Conservation (phyloP, 768 basidiomycete genomes). For the Rhodotorula taiwanensis region DNA sequence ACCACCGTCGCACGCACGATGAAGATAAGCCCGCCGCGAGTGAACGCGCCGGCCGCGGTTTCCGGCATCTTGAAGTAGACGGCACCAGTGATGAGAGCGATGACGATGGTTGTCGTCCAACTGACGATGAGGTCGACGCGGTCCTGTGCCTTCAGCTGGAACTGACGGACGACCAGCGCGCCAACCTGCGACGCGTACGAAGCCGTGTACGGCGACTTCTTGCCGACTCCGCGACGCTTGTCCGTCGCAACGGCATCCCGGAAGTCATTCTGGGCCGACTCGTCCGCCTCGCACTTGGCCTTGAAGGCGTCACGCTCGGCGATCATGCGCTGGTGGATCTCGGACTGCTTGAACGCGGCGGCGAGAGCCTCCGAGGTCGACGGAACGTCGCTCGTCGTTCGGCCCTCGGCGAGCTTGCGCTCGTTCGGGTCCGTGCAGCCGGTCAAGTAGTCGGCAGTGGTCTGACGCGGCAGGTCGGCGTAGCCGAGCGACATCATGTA, state of each 20-base stretch:
- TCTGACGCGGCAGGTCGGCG: conserved; percentile 46
- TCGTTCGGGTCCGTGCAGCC: conserved; percentile 67
- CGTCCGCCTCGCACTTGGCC: conserved; percentile 55
- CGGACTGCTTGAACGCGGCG: conserved; percentile 55
- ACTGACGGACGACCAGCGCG: conserved; percentile 64
- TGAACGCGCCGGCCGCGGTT: conserved; percentile 75
- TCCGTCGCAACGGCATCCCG: conserved; percentile 65
- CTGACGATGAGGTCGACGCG: conserved; percentile 68
- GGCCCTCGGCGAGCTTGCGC: conserved; percentile 65
- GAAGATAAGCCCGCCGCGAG: conserved; percentile 77
- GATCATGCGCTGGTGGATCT: conserved; percentile 49
- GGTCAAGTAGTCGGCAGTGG: conserved; percentile 49
- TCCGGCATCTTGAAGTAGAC: conserved; percentile 62
- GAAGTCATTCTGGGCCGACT: conserved; percentile 60
- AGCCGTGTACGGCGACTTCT: conserved; percentile 74
- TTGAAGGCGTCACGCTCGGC: conserved; percentile 56
- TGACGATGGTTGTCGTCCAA: conserved; percentile 56
- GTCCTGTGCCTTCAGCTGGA: conserved; percentile 59
- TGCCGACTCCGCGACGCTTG: conserved; percentile 64
- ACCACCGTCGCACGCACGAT: conserved; percentile 43
- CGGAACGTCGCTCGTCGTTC: conserved; percentile 56
- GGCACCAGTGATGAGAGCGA: conserved; percentile 43
- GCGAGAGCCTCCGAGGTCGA: conserved; percentile 64
- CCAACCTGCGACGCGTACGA: conserved; percentile 66
- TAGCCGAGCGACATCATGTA: conserved; percentile 58